Percentiles rank a stretch among this genome's conserved stretches.
phyloP scores from a whole-genome alignment of 2,329 filamentous ascomycete genomes.

The Sordariomycetes sp. region DNA sequence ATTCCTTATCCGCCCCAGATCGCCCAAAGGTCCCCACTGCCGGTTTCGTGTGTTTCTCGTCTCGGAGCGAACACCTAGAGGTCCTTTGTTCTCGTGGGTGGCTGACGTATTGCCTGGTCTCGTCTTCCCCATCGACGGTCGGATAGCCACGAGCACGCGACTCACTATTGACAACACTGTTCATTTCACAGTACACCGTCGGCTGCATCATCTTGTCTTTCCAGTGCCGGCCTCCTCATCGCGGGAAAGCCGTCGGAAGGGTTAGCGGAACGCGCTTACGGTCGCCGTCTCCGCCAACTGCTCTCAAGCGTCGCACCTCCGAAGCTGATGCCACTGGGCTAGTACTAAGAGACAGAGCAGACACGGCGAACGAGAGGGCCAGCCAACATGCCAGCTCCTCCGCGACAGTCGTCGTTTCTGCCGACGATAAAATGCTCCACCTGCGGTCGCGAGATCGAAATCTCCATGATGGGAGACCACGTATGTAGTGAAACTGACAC shows the following conservation, averaged over 20 bases:
- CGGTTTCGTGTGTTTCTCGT: not conserved
- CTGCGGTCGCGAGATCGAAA: constrained; percentile 67
- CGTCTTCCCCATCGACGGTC: not conserved
- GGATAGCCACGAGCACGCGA: not conserved
- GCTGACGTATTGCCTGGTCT: not conserved
- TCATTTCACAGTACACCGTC: not conserved
- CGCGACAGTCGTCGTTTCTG: constrained; percentile 55
- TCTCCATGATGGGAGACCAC: constrained; percentile 78
- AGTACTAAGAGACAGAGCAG: not conserved
- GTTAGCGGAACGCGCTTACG: not conserved
- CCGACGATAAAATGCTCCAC: constrained; percentile 80
- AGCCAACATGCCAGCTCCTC: constrained; percentile 20
- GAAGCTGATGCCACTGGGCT: not conserved
- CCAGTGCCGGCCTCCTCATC: not conserved
- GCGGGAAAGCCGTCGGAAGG: not conserved
- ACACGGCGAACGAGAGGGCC: not conserved
- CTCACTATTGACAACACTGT: not conserved
- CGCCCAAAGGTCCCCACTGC: not conserved
- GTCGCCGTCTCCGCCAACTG: not conserved
- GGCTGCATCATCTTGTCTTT: not conserved
- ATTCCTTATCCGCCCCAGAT: not conserved
- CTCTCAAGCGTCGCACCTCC: not conserved
- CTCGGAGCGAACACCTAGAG: not conserved
- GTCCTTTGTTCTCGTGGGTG: not conserved
- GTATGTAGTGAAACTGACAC: constrained; percentile 43